A percentile compares a stretch with the other conserved stretches of the same genome.
These are phyloP conservation scores for Verticillium nonalfalfae DNA, from an alignment of 2,329 filamentous ascomycete genomes.

Conservation along the genomic window DNA sequence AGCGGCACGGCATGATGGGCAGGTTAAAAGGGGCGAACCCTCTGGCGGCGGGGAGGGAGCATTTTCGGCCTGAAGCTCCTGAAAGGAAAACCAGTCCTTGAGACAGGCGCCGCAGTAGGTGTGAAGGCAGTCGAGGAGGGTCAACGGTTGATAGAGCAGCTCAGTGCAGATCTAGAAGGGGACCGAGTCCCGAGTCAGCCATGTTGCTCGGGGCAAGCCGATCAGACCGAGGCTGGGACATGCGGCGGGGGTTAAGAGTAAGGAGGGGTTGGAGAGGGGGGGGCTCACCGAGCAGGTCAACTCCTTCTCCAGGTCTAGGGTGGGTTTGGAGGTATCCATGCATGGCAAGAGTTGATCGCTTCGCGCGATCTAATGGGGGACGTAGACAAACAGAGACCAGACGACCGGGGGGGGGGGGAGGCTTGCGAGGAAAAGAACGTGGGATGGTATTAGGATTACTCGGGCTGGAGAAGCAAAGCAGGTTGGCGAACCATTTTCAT, in stretches of 20 bases:
- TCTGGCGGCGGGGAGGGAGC: conserved; percentile 41
- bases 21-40: conserved; percentile 62
- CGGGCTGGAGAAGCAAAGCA: not conserved
- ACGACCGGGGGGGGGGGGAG: not conserved
- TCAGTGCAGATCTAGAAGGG: conserved; percentile 86
- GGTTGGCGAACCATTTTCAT: not conserved
- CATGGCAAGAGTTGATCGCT: conserved; percentile 3
- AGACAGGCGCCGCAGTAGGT: conserved; percentile 94
- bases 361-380: conserved; percentile 6
- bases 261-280: conserved; percentile 1
- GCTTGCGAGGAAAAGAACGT: not conserved
- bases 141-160: conserved; percentile 83
- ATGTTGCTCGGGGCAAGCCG: no score
- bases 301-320: conserved; percentile 81
- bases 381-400: not conserved
- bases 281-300: conserved; percentile 83
- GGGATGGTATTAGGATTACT: not conserved
- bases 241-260: not conserved
- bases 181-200: not conserved
- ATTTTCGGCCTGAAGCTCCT: conserved; percentile 54
- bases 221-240: no score
- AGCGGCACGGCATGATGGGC: conserved; percentile 81
- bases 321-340: conserved; percentile 46
- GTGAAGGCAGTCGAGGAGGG: conserved; percentile 86
- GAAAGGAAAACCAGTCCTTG: conserved; percentile 91